Base-by-base conservation (phyloP, 805 yeast species). In the Kuraishia piskuri region DNA sequence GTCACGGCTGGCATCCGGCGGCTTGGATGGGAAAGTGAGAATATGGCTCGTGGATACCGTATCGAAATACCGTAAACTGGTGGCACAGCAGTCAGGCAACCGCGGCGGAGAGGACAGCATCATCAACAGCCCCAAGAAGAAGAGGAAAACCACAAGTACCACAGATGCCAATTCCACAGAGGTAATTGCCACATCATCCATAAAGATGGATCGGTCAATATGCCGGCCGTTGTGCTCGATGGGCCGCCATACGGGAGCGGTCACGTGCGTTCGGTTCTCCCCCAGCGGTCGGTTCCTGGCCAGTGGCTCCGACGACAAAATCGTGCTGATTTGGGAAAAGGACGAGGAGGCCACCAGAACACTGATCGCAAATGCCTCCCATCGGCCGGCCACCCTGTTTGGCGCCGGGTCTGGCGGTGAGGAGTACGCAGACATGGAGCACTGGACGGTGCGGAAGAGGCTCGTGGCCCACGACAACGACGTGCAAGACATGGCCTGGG, bases 401-500 rank as follows among this genome's bases (percentile, higher is more conserved):
- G 45, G 19, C n/a, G 37, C 23, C 56, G 86, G 88, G 70, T 31
- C 40, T 7, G 40, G 40, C 17, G 96, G 96, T 14, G 78, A 80
- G 31, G 77, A 83, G 52, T 85, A 80, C 50, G 73, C 75, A 0
- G 96, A 90, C 60, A 63, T 81, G 53, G 99, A 92, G 67, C 96
- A 88, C 61, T 92, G 99, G 99, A 84, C 92, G 1, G 97, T 92
- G 1, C 73, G 96, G 20, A 89, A 89, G 61, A 78, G 98, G 61
- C 77, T 90, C 17, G 97, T 90, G 20, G 99, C 97, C 1, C 99
- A 94, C 68, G 98, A 94, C 58, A 94, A 92, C 64, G 99, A 94
- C 71, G 88, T 94, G 51, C 99, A 94, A 67, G 99, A 94, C 68
- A 84, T 94, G 59, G 95, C 97, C 47, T 94, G 99, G 98, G 88